These are phyloP conservation scores for Jimgerdemannia flammicorona DNA, from an alignment of 192 early-diverging fungal genomes.

Conservation along the genomic window DNA sequence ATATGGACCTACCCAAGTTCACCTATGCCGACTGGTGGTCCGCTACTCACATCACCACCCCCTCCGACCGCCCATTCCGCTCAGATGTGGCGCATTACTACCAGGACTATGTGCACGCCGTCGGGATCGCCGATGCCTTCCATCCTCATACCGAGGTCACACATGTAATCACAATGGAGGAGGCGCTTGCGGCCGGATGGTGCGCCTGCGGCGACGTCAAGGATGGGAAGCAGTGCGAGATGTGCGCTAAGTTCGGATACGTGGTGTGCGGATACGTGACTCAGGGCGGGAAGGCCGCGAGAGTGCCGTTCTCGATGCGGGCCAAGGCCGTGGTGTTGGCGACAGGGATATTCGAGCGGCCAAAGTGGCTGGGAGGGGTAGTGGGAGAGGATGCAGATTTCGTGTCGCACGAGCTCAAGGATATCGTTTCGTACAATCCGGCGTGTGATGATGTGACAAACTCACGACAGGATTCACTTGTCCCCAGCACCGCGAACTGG, in stretches of 20 bases:
- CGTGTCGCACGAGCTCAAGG: neutral
- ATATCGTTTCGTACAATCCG: neutral
- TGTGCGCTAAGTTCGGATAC: neutral
- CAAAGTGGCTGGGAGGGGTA: neutral
- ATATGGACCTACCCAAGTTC: neutral
- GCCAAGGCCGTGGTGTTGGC: neutral
- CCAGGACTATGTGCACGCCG: neutral
- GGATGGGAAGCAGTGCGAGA: neutral
- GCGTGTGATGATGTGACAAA: neutral
- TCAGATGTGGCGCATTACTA: neutral
- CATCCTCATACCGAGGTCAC: neutral
- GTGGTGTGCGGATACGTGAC: neutral
- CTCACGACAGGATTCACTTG: neutral
- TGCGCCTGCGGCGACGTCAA: neutral
- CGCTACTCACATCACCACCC: neutral
- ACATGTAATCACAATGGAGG: neutral
- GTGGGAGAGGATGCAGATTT: neutral
- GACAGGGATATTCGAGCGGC: neutral
- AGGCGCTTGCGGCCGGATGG: neutral
- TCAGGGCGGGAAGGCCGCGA: neutral
- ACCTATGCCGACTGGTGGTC: neutral
- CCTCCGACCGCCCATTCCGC: neutral
- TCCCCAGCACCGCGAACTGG: neutral
- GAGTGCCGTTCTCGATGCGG: neutral
- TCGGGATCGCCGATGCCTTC: neutral